Evolutionary conservation across 305 asterid genomes (phyloP).

Genomic region (Fraxinus albicans): DNA sequence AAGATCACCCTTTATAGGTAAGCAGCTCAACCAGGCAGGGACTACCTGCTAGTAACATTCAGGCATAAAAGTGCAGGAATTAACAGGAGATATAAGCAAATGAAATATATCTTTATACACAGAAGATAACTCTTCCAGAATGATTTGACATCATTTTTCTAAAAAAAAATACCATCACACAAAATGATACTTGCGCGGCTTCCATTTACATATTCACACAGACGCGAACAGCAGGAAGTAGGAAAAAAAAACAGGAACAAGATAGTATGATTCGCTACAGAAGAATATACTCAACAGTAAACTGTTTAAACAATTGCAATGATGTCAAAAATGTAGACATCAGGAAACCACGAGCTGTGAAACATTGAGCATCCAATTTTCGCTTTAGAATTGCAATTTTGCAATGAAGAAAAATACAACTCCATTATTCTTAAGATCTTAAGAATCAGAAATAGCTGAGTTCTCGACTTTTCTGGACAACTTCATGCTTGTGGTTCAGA

Average conservation of each 20-base stretch:
- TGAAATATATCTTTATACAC: not conserved
- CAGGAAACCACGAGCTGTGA: not conserved
- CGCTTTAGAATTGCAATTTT: not conserved
- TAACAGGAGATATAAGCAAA: slow-evolving; percentile 7
- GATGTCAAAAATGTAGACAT: not conserved
- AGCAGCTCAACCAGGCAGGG: slow-evolving; percentile 94
- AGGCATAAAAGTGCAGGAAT: not conserved
- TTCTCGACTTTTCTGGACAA: not conserved
- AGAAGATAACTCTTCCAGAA: not conserved
- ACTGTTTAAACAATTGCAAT: not conserved
- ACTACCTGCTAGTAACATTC: slow-evolving; percentile 50
- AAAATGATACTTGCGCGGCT: not conserved
- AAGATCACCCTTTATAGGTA: slow-evolving; percentile 86
- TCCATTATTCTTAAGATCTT: not conserved
- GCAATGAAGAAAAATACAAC: not conserved
- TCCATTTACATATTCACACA: not conserved
- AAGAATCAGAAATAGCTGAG: not conserved
- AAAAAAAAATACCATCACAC: not conserved
- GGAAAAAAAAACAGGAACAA: not conserved
- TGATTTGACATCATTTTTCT: not conserved
- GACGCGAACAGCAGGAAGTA: not conserved
- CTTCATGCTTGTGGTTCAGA: not conserved
- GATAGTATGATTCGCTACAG: not conserved
- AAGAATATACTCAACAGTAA: not conserved
- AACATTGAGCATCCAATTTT: not conserved